phyloP scores from a whole-genome alignment of 345 rosid species.

The Euphorbia pulcherrima region DNA sequence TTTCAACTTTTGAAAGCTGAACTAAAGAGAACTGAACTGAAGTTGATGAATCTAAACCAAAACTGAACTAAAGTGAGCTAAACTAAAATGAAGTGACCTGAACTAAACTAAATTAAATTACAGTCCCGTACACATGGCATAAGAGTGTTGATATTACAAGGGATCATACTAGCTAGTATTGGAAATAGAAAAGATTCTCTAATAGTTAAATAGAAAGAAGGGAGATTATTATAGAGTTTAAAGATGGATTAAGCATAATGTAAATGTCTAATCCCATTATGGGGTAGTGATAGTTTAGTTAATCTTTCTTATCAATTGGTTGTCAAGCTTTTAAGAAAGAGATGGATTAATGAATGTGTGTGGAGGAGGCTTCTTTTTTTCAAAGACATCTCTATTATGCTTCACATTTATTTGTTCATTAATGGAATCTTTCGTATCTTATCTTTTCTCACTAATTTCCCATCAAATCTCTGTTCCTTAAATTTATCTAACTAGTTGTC shows the following conservation, averaged over 20 bases:
- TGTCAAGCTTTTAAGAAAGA: constrained; percentile 40
- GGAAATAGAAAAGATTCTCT: constrained; percentile 18
- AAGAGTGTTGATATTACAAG: too few species aligned
- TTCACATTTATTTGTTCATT: constrained; percentile 35
- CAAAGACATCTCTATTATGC: constrained; percentile 43
- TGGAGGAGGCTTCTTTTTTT: constrained; percentile 8
- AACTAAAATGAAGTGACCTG: too few species aligned
- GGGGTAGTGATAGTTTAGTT: constrained; percentile 42
- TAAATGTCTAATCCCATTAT: constrained; percentile 55
- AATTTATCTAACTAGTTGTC: too few species aligned
- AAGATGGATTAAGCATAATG: constrained; percentile 40
- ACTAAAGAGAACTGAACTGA: too few species aligned
- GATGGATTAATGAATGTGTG: constrained; percentile 22
- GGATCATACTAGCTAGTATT: too few species aligned
- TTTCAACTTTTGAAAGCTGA: too few species aligned
- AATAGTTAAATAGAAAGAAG: constrained; percentile 15
- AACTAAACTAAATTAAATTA: too few species aligned
- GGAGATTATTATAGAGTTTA: constrained; percentile 40
- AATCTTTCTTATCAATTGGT: constrained; percentile 59
- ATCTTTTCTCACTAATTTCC: constrained; percentile 23
- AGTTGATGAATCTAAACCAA: too few species aligned
- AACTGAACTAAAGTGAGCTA: too few species aligned
- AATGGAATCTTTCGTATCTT: constrained; percentile 24
- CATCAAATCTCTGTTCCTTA: constrained; percentile 1
- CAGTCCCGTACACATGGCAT: too few species aligned